Percentiles rank a stretch among this genome's conserved stretches.
phyloP scores from a whole-genome alignment of 1,139 yeast genomes.

The Saccharomyces hybrid region DNA sequence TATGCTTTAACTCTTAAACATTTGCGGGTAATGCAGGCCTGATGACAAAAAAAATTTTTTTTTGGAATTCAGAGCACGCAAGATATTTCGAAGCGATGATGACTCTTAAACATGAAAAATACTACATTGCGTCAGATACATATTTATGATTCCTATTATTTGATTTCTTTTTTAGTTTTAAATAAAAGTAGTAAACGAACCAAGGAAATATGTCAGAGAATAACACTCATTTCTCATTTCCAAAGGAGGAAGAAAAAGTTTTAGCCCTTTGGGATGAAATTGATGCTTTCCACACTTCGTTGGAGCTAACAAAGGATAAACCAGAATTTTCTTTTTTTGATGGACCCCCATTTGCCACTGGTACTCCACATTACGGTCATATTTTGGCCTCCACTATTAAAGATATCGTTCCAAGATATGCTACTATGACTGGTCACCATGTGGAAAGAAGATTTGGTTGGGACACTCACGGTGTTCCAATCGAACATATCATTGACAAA shows the following conservation, averaged over 20 bases:
- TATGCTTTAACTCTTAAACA: neutral
- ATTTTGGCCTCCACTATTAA: slow-evolving; percentile 91
- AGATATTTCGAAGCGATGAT: neutral
- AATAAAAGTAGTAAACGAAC: neutral
- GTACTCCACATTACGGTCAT: slow-evolving; percentile 98
- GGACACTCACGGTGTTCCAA: slow-evolving; percentile 99
- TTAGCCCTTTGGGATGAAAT: slow-evolving; percentile 77
- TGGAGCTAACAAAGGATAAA: slow-evolving; percentile 74
- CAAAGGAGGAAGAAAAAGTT: slow-evolving; percentile 80
- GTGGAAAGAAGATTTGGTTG: slow-evolving; percentile 98
- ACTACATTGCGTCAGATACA: neutral
- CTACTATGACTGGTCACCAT: slow-evolving; percentile 92
- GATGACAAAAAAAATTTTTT: neutral
- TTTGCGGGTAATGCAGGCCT: neutral
- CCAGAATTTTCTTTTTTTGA: slow-evolving; percentile 91
- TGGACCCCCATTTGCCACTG: slow-evolving; percentile 99
- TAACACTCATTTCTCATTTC: slow-evolving; percentile 44
- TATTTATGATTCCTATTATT: neutral
- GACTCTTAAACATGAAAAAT: neutral
- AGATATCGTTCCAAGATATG: slow-evolving; percentile 95
- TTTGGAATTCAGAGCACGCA: neutral
- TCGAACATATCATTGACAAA: slow-evolving; percentile 97
- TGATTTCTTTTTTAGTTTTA: neutral
- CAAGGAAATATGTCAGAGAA: slow-evolving; percentile 25
- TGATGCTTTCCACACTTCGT: slow-evolving; percentile 84